Evolutionary conservation across 495 filamentous ascomycete species (phyloP), one percentile per base, ranked within the genome.

Genomic region (Geoglossum glabrum): DNA sequence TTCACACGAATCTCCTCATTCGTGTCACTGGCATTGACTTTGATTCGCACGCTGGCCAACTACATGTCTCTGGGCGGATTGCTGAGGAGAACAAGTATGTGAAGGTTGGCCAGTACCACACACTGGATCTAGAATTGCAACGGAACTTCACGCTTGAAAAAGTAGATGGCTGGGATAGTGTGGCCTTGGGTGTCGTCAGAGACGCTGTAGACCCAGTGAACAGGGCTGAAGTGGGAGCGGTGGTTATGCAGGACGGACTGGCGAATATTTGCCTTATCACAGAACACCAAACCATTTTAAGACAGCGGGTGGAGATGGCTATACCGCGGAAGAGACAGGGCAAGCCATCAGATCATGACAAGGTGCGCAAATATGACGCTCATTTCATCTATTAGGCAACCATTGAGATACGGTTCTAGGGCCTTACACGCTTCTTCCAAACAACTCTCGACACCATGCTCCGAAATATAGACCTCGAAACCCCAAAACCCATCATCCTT

Each of bases 251-350:
- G 60, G 90, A 96, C 62, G 92, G 90, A 0, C 61, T 93, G 36
- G 90, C 93, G 54, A 90, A 95, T 72, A 85, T 98, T 57, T 95
- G 88, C 68, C 76, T 95, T 21, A 87, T 98, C 61, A 93, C 89
- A 11, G 87, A 95, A 58, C 82, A 86, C 65, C 88, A 88, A 61
- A 97, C 90, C 1, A 75, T 96, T 61, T 67, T 95, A 59, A 83
- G 87, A 67, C 88, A 95, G 64, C 78, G 84, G 56, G 78, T 97
- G n/a, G 87, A 95, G 67, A 80, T 81, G 64, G 74, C 77, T 1
- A 79, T 97, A 30, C 87, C 92, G 15, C 79, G 82, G 66, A 97
- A 96, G 71, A 76, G 84, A 54, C 71, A 74, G 59, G 65, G 74
- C 52, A 67, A 74, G 60, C 62, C 74, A 59, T 68, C 71, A 15